These are phyloP conservation scores for Phytophthora kernoviae DNA, from an alignment of 352 stramenopile species.

Conservation along the genomic window DNA sequence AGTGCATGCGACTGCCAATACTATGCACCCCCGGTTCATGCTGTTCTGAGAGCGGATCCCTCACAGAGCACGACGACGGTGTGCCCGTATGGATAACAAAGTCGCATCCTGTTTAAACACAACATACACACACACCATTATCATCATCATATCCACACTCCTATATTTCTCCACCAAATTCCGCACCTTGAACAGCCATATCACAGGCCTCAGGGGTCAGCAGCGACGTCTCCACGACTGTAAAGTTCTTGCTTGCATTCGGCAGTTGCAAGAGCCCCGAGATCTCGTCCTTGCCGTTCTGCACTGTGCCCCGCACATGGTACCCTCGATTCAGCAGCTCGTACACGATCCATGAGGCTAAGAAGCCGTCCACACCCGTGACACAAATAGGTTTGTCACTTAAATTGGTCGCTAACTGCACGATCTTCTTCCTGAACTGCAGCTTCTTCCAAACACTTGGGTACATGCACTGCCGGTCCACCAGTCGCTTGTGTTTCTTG, in stretches of 20 bases:
- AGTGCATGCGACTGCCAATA: constrained; percentile 90
- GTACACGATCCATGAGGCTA: constrained; percentile 86
- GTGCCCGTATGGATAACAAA: constrained; percentile 92
- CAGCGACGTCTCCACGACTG: constrained; percentile 87
- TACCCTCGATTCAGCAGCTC: constrained; percentile 82
- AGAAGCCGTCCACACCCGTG: constrained; percentile 85
- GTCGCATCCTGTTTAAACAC: constrained; percentile 54
- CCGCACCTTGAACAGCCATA: constrained; percentile 77
- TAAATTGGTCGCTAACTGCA: constrained; percentile 71
- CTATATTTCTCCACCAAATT: not conserved
- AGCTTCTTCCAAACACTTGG: constrained; percentile 80
- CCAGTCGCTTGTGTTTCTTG: constrained; percentile 35
- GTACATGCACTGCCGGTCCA: constrained; percentile 75
- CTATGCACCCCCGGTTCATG: constrained; percentile 87
- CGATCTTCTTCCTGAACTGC: constrained; percentile 83
- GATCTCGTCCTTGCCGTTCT: constrained; percentile 88
- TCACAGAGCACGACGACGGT: constrained; percentile 85
- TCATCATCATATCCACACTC: not conserved
- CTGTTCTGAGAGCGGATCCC: constrained; percentile 84
- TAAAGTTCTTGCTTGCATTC: constrained; percentile 80
- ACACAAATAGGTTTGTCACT: constrained; percentile 87
- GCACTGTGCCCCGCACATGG: constrained; percentile 82
- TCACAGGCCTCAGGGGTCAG: constrained; percentile 88
- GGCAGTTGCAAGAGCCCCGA: constrained; percentile 75
- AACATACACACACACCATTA: not conserved